A percentile compares a stretch with the other conserved stretches of the same genome.
These are phyloP conservation scores for Talaromyces sp. DNA, from an alignment of 2,329 filamentous ascomycete genomes.

Conservation along the genomic window DNA sequence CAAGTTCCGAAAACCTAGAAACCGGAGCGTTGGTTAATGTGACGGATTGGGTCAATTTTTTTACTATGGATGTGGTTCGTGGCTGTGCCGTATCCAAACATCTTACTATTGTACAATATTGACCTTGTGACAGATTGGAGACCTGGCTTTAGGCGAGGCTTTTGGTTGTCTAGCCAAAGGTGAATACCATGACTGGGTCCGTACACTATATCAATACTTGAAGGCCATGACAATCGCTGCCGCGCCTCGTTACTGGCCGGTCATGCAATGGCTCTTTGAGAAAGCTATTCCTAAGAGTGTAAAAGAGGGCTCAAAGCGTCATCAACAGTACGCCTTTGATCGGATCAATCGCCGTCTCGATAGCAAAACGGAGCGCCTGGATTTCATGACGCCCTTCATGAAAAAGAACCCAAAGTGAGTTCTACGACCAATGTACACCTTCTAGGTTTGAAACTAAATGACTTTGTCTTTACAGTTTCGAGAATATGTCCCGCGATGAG, in stretches of 20 bases:
- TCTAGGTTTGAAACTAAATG: background rate
- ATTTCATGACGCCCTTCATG: conserved; percentile 5
- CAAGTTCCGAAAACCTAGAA: background rate
- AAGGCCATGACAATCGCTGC: conserved; percentile 8
- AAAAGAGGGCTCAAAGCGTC: background rate
- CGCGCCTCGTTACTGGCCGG: background rate
- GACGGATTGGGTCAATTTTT: background rate
- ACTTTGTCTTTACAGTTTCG: background rate
- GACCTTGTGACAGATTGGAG: conserved; percentile 44
- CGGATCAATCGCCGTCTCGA: background rate
- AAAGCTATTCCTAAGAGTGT: background rate
- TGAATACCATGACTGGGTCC: conserved; percentile 7
- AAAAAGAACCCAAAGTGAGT: background rate
- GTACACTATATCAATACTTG: conserved; percentile 22
- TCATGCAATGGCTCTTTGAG: background rate
- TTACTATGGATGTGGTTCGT: conserved; percentile 21
- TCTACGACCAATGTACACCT: background rate
- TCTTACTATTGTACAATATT: conserved; percentile 34
- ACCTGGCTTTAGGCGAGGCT: conserved; percentile 41
- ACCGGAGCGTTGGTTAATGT: background rate
- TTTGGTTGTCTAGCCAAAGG: conserved; percentile 29
- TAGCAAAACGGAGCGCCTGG: background rate
- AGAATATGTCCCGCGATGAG: conserved; percentile 2
- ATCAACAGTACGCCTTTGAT: conserved; percentile 6
- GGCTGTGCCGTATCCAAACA: conserved; percentile 27